phyloP scores from a whole-genome alignment of 2,329 filamentous ascomycete genomes.

The Cladosporium sp. region DNA sequence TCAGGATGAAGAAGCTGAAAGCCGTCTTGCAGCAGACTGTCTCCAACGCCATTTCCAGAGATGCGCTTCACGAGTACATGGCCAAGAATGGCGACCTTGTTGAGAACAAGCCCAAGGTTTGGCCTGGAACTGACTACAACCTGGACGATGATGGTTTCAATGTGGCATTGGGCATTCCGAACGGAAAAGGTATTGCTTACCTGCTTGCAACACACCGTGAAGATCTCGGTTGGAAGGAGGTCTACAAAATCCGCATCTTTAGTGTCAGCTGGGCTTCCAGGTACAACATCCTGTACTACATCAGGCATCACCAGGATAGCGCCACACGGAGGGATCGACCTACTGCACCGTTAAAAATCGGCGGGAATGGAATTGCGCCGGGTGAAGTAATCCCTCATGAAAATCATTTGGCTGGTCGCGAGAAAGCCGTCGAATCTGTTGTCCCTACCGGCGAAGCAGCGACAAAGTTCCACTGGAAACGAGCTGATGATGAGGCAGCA shows the following conservation, averaged over 20 bases:
- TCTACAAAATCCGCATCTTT: constrained; percentile 12
- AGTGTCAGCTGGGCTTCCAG: neutral
- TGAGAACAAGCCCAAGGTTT: neutral
- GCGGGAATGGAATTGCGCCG: neutral
- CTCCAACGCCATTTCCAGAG: neutral
- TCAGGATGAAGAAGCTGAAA: constrained; percentile 3
- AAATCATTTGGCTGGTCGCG: neutral
- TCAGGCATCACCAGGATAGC: constrained; percentile 1
- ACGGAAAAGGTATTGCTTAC: constrained; percentile 10
- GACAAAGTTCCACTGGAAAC: neutral
- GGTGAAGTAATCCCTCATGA: neutral
- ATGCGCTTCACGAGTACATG: neutral
- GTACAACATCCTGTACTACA: constrained; percentile 11
- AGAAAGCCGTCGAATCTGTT: neutral
- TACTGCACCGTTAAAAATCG: neutral
- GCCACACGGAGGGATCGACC: neutral
- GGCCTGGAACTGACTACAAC: constrained; percentile 7
- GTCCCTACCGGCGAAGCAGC: neutral
- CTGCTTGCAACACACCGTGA: constrained; percentile 9
- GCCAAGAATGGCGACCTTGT: neutral
- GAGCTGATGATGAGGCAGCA: neutral
- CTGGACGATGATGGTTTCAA: constrained; percentile 8
- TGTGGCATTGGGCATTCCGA: constrained; percentile 2
- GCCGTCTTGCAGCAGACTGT: neutral
- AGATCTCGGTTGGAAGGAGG: constrained; percentile 8